phyloP scores from a whole-genome alignment of 73 alveolate genomes.

The Stentor roeselii region DNA sequence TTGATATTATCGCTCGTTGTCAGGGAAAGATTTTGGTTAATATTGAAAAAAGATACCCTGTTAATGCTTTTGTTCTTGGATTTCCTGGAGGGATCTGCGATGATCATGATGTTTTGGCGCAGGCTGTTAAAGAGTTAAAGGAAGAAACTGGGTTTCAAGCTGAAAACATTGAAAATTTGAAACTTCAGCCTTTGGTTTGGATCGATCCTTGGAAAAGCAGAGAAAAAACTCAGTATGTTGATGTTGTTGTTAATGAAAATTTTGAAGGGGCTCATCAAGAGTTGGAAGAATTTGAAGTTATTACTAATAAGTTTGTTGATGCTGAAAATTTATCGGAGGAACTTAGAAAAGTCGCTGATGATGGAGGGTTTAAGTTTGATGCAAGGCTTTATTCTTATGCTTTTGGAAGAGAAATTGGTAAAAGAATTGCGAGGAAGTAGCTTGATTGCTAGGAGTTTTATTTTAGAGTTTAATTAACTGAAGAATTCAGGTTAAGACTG shows the following conservation, averaged over 20 bases:
- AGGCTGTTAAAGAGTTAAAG: background rate
- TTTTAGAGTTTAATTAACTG: too few species aligned
- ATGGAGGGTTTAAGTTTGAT: background rate
- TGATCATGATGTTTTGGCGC: background rate
- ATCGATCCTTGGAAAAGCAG: conserved; percentile 1
- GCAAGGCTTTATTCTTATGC: background rate
- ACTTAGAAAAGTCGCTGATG: background rate
- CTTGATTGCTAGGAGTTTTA: too few species aligned
- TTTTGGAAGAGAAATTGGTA: background rate
- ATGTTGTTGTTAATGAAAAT: background rate
- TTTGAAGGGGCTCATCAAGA: background rate
- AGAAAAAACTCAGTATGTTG: background rate
- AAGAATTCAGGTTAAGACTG: too few species aligned
- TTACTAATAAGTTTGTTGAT: too few species aligned
- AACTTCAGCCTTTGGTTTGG: background rate
- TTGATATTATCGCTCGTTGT: background rate
- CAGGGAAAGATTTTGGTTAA: background rate
- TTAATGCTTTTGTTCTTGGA: background rate
- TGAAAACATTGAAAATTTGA: too few species aligned
- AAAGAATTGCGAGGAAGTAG: too few species aligned
- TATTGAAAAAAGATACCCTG: background rate
- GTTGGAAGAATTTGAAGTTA: background rate
- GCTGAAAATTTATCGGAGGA: background rate
- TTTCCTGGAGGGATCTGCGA: background rate
- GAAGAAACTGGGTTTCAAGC: background rate